phyloP scores from a whole-genome alignment of 495 filamentous ascomycete genomes.

The Lasiosphaeriaceae sp. region DNA sequence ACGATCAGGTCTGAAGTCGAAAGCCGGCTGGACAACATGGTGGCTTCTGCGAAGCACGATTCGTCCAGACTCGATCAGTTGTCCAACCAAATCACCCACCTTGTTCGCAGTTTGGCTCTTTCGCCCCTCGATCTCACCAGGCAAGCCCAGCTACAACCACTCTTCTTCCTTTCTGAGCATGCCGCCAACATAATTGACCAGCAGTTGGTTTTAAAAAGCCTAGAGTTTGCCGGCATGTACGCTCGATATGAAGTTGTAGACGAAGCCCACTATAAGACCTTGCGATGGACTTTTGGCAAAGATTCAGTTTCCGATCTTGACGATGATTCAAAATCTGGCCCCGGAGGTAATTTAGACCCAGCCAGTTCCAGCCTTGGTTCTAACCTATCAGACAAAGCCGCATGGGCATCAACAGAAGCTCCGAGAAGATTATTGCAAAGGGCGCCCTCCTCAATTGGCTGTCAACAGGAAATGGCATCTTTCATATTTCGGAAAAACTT shows the following conservation, averaged over 20 bases:
- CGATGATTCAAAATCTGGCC: too few relatives aligned
- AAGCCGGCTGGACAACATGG: background rate
- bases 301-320: background rate
- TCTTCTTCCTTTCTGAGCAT: slow-evolving; percentile 7
- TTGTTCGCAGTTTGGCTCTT: background rate
- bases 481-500: slow-evolving; percentile 36
- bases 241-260: slow-evolving; percentile 9
- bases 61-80: background rate
- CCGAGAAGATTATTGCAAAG: background rate
- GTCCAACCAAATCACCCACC: background rate
- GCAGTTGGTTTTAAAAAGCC: slow-evolving; percentile 10
- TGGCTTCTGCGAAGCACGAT: background rate
- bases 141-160: background rate
- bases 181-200: background rate
- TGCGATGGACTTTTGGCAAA: slow-evolving; percentile 10
- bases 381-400: background rate
- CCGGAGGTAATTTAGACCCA: too few relatives aligned
- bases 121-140: background rate
- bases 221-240: slow-evolving; percentile 22
- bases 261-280: slow-evolving; percentile 4
- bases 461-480: slow-evolving; percentile 2
- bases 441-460: slow-evolving; percentile 6
- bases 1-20: background rate
- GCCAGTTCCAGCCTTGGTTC: too few relatives aligned
- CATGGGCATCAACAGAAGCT: background rate